Base-by-base conservation (phyloP, 2,329 filamentous ascomycete genomes). In the Ascochyta pisi region DNA sequence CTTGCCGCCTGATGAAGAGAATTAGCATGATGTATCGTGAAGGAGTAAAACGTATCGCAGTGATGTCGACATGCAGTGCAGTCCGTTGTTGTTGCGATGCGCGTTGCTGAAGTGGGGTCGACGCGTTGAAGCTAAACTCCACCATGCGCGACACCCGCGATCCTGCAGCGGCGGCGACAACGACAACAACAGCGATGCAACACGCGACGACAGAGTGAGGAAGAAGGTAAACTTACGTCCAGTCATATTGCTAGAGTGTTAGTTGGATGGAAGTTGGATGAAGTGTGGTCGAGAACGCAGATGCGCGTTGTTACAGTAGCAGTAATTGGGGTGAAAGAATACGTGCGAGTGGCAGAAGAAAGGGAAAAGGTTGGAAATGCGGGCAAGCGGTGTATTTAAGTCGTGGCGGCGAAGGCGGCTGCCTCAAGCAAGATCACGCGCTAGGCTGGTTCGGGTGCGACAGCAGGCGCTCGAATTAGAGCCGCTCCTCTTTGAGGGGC, bases 1-100 rank as follows among this genome's bases (percentile, higher is more conserved):
- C 77, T 83, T 83, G 67, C 81, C 81, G 72, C 81, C 80, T 82
- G 60, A 58, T 82, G 48, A 63, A 44, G 65, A 51, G 54, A 56
- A 69, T 76, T 68, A 74, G 75, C 64, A 73, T 66, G 24, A 9
- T 67, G 62, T 49, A 54, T 58, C 23, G 19, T 42, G 23, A 39
- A 51, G 46, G 50, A 23, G 22, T 4, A 24, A 44, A 33, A 38
- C 26, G 31, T 46, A 23, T 48, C 54, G 59, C 54, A 57, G 59
- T 50, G 56, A 60, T 51, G 52, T 45, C 47, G 56, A 57, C 24
- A 6, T 44, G 57, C 63, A 42, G 55, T 56, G 57, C 50, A 52
- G 62, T 58, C 60, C 12, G 47, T 40, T 40, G 44, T 51, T 42
- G 55, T 54, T 43, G 55, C 44, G 57, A 53, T 57, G 58, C 53